Evolutionary conservation across 1,139 yeast species (phyloP), one percentile per base, ranked within the genome.

Genomic region (Saccharomyces hybrid): DNA sequence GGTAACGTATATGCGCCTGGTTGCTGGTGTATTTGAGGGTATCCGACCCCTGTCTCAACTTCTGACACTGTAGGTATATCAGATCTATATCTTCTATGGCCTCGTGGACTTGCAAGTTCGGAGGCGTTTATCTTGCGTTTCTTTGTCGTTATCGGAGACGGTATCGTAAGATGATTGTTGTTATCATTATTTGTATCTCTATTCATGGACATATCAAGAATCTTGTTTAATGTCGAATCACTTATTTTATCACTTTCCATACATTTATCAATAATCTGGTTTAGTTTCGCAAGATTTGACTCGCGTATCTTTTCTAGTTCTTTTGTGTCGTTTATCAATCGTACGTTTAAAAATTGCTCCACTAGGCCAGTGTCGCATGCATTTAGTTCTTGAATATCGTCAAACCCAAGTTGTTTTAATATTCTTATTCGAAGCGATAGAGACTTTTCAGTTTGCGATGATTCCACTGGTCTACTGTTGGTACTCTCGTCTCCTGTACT

Each of bases 301-400:
- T 55, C 52, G 32, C 63, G 58, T 8, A 60, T 25, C 49, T 57
- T 54, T 50, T 64, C 67, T 2, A 63, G 49, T 46, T 56, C 56
- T 50, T 58, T 59, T 8, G 55, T 57, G 44, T 60, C 60, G 42
- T 55, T 58, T 31, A 55, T 58, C 47, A 62, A 50, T 46, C 59
- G 60, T 46, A 60, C 50, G n/a, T 53, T 56, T 13, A 64, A 49
- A 46, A 59, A 58, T 41, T 55, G 59, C 32, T 59, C 54, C 11
- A 64, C 54, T 8, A 54, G 8, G 1, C 56, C 52, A 11, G 53
- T 51, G 38, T 58, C 62, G 2, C 47, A 46, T 19, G 25, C 16
- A 8, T 54, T 56, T 7, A 58, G 16, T 4, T 55, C 58, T 23
- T 48, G 48, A 5, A 47, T 44, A 9, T 54, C 51, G 9, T 52